Conservation (phyloP, 352 stramenopile species). For the Pythium chondricola region DNA sequence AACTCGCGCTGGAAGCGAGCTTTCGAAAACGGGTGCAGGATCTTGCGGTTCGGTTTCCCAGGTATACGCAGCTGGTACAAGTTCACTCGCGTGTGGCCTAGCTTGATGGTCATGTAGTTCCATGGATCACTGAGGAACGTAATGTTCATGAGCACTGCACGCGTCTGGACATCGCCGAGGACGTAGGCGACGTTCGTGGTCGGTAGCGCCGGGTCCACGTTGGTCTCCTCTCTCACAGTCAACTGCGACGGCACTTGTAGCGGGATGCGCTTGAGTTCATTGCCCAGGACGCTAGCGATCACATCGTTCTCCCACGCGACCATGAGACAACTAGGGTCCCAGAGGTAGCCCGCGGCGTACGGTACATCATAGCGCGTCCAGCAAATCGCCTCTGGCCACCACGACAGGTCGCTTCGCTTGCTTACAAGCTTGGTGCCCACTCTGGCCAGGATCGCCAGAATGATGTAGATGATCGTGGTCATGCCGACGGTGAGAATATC, state of each 20-base stretch:
- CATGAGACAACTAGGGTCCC: constrained; percentile 24
- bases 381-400: constrained; percentile 17
- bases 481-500: constrained; percentile 18
- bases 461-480: constrained; percentile 9
- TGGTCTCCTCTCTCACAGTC: constrained; percentile 13
- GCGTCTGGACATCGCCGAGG: constrained; percentile 12
- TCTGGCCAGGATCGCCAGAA: constrained; percentile 2
- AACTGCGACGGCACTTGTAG: constrained; percentile 14
- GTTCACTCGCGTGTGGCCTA: constrained; percentile 20
- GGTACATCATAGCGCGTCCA: constrained; percentile 23
- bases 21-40: constrained; percentile 23
- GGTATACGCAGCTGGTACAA: constrained; percentile 14
- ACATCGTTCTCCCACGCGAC: constrained; percentile 27
- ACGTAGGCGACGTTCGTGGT: constrained; percentile 15
- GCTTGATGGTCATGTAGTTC: constrained; percentile 18
- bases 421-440: constrained; percentile 2
- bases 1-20: constrained; percentile 23
- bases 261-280: constrained; percentile 5
- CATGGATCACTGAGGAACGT: constrained; percentile 25
- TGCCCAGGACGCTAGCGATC: constrained; percentile 10
- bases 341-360: constrained; percentile 23
- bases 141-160: constrained; percentile 24
- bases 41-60: constrained; percentile 7
- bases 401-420: constrained; percentile 10
- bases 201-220: not conserved